These are phyloP conservation scores for Diaporthe nobilis DNA, from an alignment of 2,329 filamentous ascomycete genomes.

Conservation along the genomic window DNA sequence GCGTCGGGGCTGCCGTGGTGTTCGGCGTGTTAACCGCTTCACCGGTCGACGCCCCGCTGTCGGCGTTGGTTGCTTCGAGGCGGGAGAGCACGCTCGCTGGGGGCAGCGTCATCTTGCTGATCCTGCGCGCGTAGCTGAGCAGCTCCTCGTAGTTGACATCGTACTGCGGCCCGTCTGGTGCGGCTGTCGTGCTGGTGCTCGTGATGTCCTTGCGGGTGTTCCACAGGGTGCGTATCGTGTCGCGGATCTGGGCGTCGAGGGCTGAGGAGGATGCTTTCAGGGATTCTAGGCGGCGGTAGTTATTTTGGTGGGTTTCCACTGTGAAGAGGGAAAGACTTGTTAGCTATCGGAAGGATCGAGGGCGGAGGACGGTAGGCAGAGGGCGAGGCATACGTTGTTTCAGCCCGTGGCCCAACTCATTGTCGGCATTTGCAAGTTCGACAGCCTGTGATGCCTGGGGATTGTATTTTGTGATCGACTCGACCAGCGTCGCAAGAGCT, in stretches of 20 bases:
- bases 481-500: conserved; percentile 77
- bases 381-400: conserved; percentile 67
- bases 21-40: conserved; percentile 42
- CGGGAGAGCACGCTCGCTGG: conserved; percentile 53
- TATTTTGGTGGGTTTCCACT: conserved; percentile 78
- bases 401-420: conserved; percentile 75
- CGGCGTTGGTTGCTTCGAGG: conserved; percentile 47
- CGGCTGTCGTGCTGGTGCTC: conserved; percentile 70
- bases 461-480: conserved; percentile 87
- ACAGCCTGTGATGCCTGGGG: conserved; percentile 77
- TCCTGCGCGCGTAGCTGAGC: conserved; percentile 82
- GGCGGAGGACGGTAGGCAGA: neutral
- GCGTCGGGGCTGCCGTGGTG: conserved; percentile 46
- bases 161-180: conserved; percentile 65
- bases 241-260: conserved; percentile 80
- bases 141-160: conserved; percentile 80
- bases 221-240: conserved; percentile 78
- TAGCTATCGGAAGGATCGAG: conserved; percentile 26
- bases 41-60: conserved; percentile 50
- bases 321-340: conserved; percentile 55
- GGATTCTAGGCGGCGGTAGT: conserved; percentile 76
- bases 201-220: conserved; percentile 81
- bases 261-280: conserved; percentile 76
- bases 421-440: conserved; percentile 80
- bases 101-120: conserved; percentile 84